Percentiles rank a stretch among this genome's conserved stretches.
These are phyloP conservation scores for Xylaria longipes DNA, from an alignment of 495 filamentous ascomycete species.

Conservation along the genomic window DNA sequence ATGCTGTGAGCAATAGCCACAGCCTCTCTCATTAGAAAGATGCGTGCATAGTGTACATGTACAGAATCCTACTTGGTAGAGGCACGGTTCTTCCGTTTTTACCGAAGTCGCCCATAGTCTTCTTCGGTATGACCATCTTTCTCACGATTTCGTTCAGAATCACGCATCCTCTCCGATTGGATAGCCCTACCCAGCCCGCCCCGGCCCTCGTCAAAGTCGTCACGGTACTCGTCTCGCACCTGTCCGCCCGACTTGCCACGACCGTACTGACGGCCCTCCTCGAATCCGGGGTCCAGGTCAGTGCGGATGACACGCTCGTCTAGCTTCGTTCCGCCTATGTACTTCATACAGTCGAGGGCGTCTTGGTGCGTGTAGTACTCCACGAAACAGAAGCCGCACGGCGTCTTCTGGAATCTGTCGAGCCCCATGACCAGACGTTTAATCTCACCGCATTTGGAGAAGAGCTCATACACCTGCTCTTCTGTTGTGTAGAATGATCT, in stretches of 20 bases:
- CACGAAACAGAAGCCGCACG: conserved; percentile 98
- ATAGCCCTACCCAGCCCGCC: conserved; percentile 76
- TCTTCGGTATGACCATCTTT: conserved; percentile 52
- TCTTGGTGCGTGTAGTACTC: conserved; percentile 98
- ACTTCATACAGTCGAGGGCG: conserved; percentile 96
- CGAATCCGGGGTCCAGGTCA: conserved; percentile 95
- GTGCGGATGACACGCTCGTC: conserved; percentile 96
- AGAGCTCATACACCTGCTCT: conserved; percentile 98
- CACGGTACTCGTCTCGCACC: conserved; percentile 95
- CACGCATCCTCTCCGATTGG: conserved; percentile 65
- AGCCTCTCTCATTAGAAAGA: background rate
- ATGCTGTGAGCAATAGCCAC: background rate
- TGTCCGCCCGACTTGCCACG: conserved; percentile 90
- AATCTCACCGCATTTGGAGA: conserved; percentile 96
- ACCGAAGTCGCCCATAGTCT: conserved; percentile 56
- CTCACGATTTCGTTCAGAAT: conserved; percentile 51
- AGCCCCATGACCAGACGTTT: conserved; percentile 98
- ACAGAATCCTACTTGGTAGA: background rate
- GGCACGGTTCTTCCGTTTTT: conserved; percentile 7
- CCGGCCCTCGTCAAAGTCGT: conserved; percentile 93
- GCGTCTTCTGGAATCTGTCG: conserved; percentile 95
- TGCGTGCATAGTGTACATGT: conserved; percentile 9
- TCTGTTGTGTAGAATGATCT: conserved; percentile 99
- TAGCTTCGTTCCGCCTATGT: conserved; percentile 97
- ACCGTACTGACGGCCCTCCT: conserved; percentile 94